Evolutionary conservation across 805 yeast species (phyloP), one percentile per base, ranked within the genome.

Genomic region (Candida suzukii): DNA sequence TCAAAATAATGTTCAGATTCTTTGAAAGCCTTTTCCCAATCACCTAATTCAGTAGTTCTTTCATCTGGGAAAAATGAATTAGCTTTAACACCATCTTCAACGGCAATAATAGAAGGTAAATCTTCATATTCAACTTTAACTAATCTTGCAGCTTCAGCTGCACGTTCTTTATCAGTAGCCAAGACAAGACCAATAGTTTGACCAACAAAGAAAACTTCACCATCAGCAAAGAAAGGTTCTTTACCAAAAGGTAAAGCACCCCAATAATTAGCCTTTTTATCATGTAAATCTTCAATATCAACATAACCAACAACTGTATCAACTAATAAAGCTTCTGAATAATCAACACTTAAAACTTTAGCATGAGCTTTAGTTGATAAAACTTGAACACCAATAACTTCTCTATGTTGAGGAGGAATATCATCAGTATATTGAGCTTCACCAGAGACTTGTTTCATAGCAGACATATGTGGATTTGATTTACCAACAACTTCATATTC

Each of bases 391-490:
- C 66, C 73, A 50, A 64, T 64, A 1, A 68, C 47, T 48, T 70
- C 75, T n/a, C 56, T 48, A 46, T 61, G 64, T 12, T 52, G 57
- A 6, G 69, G 67, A 3, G 74, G 71, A 18, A 69, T 53, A 44
- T 70, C 76, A 44, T 69, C 74, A 3, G 69, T 60, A 41, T 70
- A 70, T 19, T 54, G 51, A 0, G 74, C 74, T 43, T 70, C 74
- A 14, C 76, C 76, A n/a, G 68, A 57, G 7, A 67, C 72, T 46
- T 70, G 76, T 43, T 67, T 67, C 49, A 66, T 44, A 2, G 73
- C 71, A 37, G 70, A 66, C n/a, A 70, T 53, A 45, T 70, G 76
- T 33, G 68, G 66, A 22, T 62, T 46, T n/a, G 58, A 58, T 39
- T 66, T 64, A 24, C 75, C 74, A 17, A 69, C 57, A 27, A 69